Percentiles rank a stretch among this genome's conserved stretches.
These are phyloP conservation scores for Pinus taeda DNA, from an alignment of 75 land plant species.

Conservation along the genomic window DNA sequence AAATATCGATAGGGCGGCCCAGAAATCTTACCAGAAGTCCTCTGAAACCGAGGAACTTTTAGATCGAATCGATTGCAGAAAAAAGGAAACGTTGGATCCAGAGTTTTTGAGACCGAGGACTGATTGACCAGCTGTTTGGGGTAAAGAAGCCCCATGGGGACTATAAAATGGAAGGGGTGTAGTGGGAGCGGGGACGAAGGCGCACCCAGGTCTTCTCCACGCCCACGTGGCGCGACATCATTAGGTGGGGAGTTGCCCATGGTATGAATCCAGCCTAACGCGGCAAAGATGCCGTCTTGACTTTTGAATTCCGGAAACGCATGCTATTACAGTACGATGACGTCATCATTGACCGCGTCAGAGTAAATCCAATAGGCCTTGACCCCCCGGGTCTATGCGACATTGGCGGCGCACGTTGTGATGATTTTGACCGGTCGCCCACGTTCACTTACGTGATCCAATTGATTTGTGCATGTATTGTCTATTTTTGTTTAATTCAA, in stretches of 20 bases:
- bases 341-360: constrained; percentile 8
- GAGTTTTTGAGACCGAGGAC: neutral
- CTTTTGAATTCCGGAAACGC: neutral
- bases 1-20: neutral
- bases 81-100: neutral
- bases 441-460: constrained; percentile 5
- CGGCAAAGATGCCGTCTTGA: neutral
- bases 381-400: neutral
- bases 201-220: neutral
- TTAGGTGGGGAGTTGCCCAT: neutral
- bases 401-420: constrained; percentile 10
- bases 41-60: neutral
- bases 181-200: too few species aligned
- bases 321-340: neutral
- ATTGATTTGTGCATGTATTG: too few species aligned
- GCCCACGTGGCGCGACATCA: neutral
- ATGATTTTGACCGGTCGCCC: neutral
- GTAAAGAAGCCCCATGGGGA: neutral
- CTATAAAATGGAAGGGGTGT: neutral
- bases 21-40: neutral
- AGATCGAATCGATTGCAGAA: neutral
- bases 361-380: neutral
- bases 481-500: too few species aligned
- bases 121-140: neutral
- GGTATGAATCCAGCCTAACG: neutral